phyloP scores from a whole-genome alignment of 2,329 filamentous ascomycete species.

The Aureobasidium melanogenum region DNA sequence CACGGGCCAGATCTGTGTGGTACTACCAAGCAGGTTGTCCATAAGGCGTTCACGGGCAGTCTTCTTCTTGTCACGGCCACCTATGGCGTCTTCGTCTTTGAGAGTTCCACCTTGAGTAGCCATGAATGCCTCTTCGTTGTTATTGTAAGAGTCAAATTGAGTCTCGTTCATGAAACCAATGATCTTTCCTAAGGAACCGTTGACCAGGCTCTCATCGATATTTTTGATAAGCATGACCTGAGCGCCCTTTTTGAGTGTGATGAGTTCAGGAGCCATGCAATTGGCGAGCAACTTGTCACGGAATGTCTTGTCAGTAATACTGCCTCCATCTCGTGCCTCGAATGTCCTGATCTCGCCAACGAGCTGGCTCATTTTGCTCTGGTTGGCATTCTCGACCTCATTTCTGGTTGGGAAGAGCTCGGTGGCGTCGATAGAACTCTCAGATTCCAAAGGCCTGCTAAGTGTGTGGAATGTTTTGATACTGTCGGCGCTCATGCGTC shows the following conservation, averaged over 20 bases:
- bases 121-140: constrained; percentile 49
- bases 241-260: constrained; percentile 80
- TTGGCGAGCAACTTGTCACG: constrained; percentile 74
- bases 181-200: constrained; percentile 85
- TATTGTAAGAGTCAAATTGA: constrained; percentile 50
- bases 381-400: constrained; percentile 85
- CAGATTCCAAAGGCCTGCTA: constrained; percentile 54
- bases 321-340: constrained; percentile 65
- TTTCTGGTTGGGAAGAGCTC: constrained; percentile 86
- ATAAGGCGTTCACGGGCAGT: constrained; percentile 43
- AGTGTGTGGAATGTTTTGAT: constrained; percentile 68
- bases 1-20: constrained; percentile 61
- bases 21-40: constrained; percentile 38
- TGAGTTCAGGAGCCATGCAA: constrained; percentile 80
- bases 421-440: constrained; percentile 71
- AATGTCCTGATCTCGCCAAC: constrained; percentile 60
- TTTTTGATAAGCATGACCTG: constrained; percentile 99
- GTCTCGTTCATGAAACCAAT: constrained; percentile 67
- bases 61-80: constrained; percentile 22
- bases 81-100: constrained; percentile 30
- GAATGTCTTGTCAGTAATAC: constrained; percentile 53
- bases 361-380: constrained; percentile 60
- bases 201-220: constrained; percentile 86
- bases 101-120: constrained; percentile 35
- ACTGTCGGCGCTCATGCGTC: constrained; percentile 67